A percentile compares a stretch with the other conserved stretches of the same genome.
Evolutionary conservation across 495 filamentous ascomycete genomes (phyloP).

Genomic region (Podospora appendiculata): DNA sequence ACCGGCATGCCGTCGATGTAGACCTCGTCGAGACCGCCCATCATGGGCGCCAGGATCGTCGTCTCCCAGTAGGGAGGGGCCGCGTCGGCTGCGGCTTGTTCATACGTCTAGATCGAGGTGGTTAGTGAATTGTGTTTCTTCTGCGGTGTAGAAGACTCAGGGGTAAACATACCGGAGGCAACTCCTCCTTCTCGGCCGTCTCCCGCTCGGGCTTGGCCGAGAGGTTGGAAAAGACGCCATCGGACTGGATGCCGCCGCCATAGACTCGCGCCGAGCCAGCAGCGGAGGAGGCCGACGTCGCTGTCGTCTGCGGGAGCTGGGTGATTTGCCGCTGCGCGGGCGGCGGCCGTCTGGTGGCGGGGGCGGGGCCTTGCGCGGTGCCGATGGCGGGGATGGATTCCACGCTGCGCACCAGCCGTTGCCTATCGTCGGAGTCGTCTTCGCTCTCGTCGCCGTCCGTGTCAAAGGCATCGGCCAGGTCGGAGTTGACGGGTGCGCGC

Average conservation of each 20-base stretch:
- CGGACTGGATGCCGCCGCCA: slow-evolving; percentile 61
- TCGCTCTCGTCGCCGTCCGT: slow-evolving; percentile 64
- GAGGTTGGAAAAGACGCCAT: slow-evolving; percentile 95
- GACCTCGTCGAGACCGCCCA: slow-evolving; percentile 78
- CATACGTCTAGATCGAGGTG: slow-evolving; percentile 61
- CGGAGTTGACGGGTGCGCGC: slow-evolving; percentile 50
- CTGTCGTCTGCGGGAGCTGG: slow-evolving; percentile 13
- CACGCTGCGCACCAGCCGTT: slow-evolving; percentile 72
- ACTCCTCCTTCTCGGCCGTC: slow-evolving; percentile 75
- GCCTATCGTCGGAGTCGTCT: slow-evolving; percentile 73
- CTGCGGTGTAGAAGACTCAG: no score
- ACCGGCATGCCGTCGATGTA: slow-evolving; percentile 95
- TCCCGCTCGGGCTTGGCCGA: slow-evolving; percentile 83
- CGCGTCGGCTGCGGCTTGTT: slow-evolving; percentile 95
- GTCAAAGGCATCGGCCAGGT: slow-evolving; percentile 86
- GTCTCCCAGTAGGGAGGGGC: slow-evolving; percentile 99
- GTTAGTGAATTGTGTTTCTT: neutral
- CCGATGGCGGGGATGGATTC: slow-evolving; percentile 30
- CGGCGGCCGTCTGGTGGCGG: slow-evolving; percentile 3
- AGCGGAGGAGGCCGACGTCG: neutral
- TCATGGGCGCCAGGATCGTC: slow-evolving; percentile 86
- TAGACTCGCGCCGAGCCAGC: slow-evolving; percentile 31
- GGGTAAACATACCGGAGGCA: slow-evolving; percentile 70
- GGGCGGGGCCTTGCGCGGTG: slow-evolving; percentile 4
- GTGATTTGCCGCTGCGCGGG: slow-evolving; percentile 8